Base-by-base conservation (phyloP, 169 alveolate species). In the Plasmodium fragile region DNA sequence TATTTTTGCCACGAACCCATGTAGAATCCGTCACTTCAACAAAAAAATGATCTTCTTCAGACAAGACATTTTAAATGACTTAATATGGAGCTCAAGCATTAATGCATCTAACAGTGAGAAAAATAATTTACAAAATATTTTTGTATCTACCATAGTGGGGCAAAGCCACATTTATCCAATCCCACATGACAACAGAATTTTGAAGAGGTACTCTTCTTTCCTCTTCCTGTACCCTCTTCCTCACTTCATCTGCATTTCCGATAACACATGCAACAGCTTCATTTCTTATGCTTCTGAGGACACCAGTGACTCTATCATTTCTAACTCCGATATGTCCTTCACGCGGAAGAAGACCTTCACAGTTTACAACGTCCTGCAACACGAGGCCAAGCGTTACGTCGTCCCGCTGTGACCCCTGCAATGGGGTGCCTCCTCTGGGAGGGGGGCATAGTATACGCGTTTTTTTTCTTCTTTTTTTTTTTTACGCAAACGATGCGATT, bases 121-220 rank as follows among this genome's bases (percentile, higher is more conserved):
- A 72, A 28, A 41, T 8, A 55, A 73, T 81, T 45, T 81, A 18
- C 92, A 75, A 70, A 77, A 78, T n/a, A 77, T 77, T 18, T 91
- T 87, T 22, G 75, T 78, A 18, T 96, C 80, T 43, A 92, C 70
- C 43, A 82, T 96, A 4, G 71, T 94, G 45, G 97, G 97, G 13
- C 97, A 96, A 36, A 95, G 97, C 22, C 97, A 96, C 65, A 59
- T 96, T 10, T 96, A 84, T 53, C 97, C 97, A 32, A 96, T 90
- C 81, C 93, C 93, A n/a, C 97, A 95, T 55, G 96, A 96, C 28
- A 79, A 30, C 18, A 25, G 93, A 65, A 94, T 95, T 36, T 39
- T 96, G 43, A 82, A 93, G 41, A 79, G 92, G 59, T 95, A 94
- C 70, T 96, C 95, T 73, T 81, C 97, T 2, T 83, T 95, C 32